These are phyloP conservation scores for Cordyceps militaris DNA, from an alignment of 2,329 filamentous ascomycete species.

Conservation along the genomic window DNA sequence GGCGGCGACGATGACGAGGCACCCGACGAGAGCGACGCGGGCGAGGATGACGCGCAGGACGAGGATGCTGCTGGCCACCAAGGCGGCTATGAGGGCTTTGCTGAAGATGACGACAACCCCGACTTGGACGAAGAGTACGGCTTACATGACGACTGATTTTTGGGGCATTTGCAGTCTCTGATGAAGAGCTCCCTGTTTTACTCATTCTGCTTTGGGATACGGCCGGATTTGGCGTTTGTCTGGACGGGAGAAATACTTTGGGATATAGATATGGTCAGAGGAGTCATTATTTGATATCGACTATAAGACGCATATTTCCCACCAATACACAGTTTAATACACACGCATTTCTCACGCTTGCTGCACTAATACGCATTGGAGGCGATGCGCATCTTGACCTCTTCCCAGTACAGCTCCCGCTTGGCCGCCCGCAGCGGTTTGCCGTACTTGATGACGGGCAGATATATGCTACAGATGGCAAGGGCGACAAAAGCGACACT, in stretches of 20 bases:
- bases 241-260: not conserved
- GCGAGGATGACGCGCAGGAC: slow-evolving; percentile 28
- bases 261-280: not conserved
- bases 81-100: slow-evolving; percentile 25
- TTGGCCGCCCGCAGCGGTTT: slow-evolving; percentile 21
- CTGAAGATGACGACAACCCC: slow-evolving; percentile 32
- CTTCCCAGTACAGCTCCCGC: slow-evolving; percentile 17
- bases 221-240: not conserved
- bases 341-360: not conserved
- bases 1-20: slow-evolving; percentile 29
- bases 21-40: slow-evolving; percentile 29
- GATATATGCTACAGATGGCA: slow-evolving; percentile 31
- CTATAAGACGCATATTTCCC: not conserved
- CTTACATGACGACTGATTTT: slow-evolving; percentile 21
- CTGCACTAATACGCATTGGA: not conserved
- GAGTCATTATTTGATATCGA: not conserved
- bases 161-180: not conserved
- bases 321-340: not conserved
- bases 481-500: slow-evolving; percentile 34
- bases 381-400: slow-evolving; percentile 13
- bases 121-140: slow-evolving; percentile 32
- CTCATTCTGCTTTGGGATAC: not conserved
- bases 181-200: no score
- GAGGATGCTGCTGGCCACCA: slow-evolving; percentile 21
- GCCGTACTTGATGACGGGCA: slow-evolving; percentile 43